phyloP scores from a whole-genome alignment of 225 moss, liverwort and hornwort genomes.

The Sphagnum tenellum region DNA sequence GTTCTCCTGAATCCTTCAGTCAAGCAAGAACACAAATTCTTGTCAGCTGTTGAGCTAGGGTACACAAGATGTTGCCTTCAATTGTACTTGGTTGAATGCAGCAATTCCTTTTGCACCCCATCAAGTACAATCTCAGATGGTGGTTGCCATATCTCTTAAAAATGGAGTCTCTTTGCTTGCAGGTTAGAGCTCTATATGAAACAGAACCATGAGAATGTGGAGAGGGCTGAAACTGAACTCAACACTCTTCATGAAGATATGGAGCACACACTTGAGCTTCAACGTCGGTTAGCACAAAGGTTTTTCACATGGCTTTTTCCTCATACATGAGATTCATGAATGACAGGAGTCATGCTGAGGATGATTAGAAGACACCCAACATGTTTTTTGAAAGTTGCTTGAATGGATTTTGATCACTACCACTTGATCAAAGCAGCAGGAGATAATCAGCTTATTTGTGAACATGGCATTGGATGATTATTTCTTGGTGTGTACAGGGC shows the following conservation, averaged over 20 bases:
- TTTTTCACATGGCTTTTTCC: slow-evolving; percentile 1
- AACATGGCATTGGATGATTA: neutral
- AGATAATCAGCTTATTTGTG: neutral
- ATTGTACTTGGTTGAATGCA: neutral
- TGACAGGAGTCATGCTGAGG: too few species aligned
- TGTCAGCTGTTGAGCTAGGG: too few species aligned
- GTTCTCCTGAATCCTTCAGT: neutral
- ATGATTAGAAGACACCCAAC: too few species aligned
- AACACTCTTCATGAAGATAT: slow-evolving; percentile 96
- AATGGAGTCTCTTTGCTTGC: slow-evolving; percentile 28
- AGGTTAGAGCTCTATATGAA: slow-evolving; percentile 99
- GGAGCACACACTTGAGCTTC: slow-evolving; percentile 95
- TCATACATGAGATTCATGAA: too few species aligned
- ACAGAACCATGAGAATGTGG: slow-evolving; percentile 94
- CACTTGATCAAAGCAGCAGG: too few species aligned
- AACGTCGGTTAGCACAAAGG: slow-evolving; percentile 95
- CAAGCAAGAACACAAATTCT: neutral
- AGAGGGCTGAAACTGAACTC: slow-evolving; percentile 91
- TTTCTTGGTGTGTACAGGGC: slow-evolving; percentile 41
- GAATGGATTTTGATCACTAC: too few species aligned
- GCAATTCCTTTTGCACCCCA: too few species aligned
- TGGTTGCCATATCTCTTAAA: neutral
- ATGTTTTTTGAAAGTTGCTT: too few species aligned
- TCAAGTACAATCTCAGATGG: too few species aligned
- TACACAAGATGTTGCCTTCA: neutral